Conservation (phyloP, 108 stramenopile species). For the Cylindrotheca closterium region DNA sequence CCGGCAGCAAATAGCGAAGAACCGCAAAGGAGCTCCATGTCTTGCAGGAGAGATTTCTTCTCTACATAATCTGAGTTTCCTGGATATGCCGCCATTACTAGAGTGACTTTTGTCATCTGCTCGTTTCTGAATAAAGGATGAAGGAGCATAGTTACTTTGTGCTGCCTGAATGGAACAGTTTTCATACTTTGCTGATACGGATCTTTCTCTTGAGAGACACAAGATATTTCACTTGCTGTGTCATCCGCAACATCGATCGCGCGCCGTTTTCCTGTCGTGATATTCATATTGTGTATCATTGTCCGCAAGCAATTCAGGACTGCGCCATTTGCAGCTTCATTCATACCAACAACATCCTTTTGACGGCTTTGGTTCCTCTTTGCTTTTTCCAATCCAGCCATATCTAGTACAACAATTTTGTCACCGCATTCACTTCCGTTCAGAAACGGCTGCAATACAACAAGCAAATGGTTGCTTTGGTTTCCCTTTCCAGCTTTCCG, state of each 20-base stretch:
- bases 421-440: slow-evolving; percentile 32
- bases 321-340: slow-evolving; percentile 35
- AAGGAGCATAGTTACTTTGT: slow-evolving; percentile 54
- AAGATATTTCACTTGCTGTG: slow-evolving; percentile 29
- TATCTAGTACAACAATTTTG: slow-evolving; percentile 43
- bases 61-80: slow-evolving; percentile 46
- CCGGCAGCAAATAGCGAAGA: slow-evolving; percentile 8
- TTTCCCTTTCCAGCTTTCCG: slow-evolving; percentile 18
- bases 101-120: slow-evolving; percentile 22
- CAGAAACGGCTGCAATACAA: slow-evolving; percentile 38
- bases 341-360: slow-evolving; percentile 29
- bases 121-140: slow-evolving; percentile 33
- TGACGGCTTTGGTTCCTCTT: slow-evolving; percentile 7
- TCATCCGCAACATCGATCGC: slow-evolving; percentile 24
- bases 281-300: slow-evolving; percentile 35
- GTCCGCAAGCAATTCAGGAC: slow-evolving; percentile 43
- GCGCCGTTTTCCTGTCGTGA: slow-evolving; percentile 13
- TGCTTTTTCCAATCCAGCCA: slow-evolving; percentile 46
- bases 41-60: slow-evolving; percentile 37
- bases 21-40: slow-evolving; percentile 32
- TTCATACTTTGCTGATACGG: slow-evolving; percentile 16
- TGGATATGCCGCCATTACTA: slow-evolving; percentile 46
- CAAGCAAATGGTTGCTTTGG: slow-evolving; percentile 29
- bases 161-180: slow-evolving; percentile 43
- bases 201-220: slow-evolving; percentile 18